These are phyloP conservation scores for Suillus alpinus DNA, from an alignment of 768 basidiomycete genomes.

Conservation along the genomic window DNA sequence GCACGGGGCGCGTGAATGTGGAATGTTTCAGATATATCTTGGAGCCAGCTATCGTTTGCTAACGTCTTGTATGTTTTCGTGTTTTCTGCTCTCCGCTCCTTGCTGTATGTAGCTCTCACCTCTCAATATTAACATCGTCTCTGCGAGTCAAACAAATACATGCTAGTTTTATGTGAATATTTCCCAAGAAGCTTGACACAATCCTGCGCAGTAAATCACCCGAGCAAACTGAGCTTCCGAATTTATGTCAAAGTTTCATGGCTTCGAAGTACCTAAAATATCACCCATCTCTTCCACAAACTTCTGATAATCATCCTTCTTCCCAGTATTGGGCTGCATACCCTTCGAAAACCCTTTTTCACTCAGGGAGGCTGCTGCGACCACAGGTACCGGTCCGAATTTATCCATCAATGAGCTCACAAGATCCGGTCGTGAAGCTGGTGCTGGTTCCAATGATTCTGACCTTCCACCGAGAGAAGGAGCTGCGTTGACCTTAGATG, in stretches of 20 bases:
- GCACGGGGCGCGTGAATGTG: conserved; percentile 18
- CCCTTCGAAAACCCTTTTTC: conserved; percentile 15
- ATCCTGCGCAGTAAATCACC: not conserved
- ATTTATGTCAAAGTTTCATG: conserved; percentile 7
- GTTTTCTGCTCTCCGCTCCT: not conserved
- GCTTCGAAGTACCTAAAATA: conserved; percentile 40
- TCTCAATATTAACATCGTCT: not conserved
- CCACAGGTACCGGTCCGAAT: conserved; percentile 44
- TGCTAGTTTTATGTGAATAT: not conserved
- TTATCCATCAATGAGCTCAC: conserved; percentile 59
- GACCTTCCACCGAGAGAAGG: conserved; percentile 45
- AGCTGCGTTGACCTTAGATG: conserved; percentile 59
- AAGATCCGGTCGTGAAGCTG: conserved; percentile 60
- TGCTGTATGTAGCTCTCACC: not conserved
- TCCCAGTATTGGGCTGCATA: conserved; percentile 31
- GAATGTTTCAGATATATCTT: not conserved
- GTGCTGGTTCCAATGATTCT: conserved; percentile 21
- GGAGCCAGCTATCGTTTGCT: not conserved
- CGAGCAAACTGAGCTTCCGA: not conserved
- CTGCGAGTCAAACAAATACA: not conserved
- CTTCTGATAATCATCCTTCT: conserved; percentile 70
- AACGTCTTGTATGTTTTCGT: not conserved
- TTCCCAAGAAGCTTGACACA: not conserved
- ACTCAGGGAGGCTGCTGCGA: conserved; percentile 14
- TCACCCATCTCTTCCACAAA: conserved; percentile 78